phyloP scores from a whole-genome alignment of 2,329 filamentous ascomycete genomes.

The Scolecobasidium constrictum region DNA sequence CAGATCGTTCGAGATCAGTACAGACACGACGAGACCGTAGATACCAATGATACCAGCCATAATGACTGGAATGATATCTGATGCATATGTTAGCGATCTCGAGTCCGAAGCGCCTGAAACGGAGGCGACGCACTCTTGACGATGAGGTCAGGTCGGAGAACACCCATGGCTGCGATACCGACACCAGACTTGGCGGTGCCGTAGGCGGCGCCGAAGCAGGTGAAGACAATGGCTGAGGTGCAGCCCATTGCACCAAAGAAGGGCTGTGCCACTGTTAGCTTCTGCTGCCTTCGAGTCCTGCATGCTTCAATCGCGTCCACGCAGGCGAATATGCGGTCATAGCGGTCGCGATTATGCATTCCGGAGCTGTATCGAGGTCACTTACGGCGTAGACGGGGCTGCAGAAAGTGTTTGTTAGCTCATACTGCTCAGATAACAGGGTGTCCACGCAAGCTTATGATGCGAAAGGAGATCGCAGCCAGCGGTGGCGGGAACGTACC shows the following conservation, averaged over 20 bases:
- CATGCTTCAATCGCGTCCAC: neutral
- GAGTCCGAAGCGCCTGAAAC: no score
- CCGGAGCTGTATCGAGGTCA: slow-evolving; percentile 10
- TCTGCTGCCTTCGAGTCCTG: slow-evolving; percentile 15
- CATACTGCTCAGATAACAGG: slow-evolving; percentile 13
- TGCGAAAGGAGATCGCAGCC: neutral
- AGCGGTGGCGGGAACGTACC: slow-evolving; percentile 47
- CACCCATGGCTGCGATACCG: slow-evolving; percentile 96
- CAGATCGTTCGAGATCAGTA: slow-evolving; percentile 43
- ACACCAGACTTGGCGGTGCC: slow-evolving; percentile 99
- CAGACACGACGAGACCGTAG: slow-evolving; percentile 49
- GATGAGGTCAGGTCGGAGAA: slow-evolving; percentile 92
- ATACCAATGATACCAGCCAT: slow-evolving; percentile 99
- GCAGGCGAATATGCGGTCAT: neutral
- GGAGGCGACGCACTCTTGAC: slow-evolving; percentile 79
- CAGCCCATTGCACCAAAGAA: slow-evolving; percentile 98
- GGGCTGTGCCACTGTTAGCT: slow-evolving; percentile 42
- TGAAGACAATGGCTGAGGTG: slow-evolving; percentile 90
- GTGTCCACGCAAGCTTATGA: slow-evolving; percentile 15
- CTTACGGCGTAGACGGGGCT: slow-evolving; percentile 99
- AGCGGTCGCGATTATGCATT: neutral
- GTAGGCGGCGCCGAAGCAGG: slow-evolving; percentile 92
- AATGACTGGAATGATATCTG: slow-evolving; percentile 98
- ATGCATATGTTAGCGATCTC: no score
- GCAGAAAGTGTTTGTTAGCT: slow-evolving; percentile 33